These are phyloP conservation scores for Draba incana DNA, from an alignment of 345 rosid genomes.

Conservation along the genomic window DNA sequence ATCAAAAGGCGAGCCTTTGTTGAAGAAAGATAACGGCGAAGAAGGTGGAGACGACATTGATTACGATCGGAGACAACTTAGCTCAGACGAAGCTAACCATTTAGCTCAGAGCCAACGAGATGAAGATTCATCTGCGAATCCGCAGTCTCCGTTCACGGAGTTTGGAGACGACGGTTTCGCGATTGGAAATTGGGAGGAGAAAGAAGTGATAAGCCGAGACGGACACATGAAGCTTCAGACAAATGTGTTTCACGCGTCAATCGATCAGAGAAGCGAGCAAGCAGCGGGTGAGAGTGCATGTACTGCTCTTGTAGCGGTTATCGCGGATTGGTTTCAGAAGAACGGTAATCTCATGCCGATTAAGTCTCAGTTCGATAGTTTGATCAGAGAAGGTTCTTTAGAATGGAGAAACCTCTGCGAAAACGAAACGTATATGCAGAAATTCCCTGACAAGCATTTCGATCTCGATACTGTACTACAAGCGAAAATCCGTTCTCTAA, in stretches of 20 bases:
- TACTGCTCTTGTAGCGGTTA: constrained; percentile 65
- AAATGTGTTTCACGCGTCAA: constrained; percentile 67
- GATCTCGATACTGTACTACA: constrained; percentile 68
- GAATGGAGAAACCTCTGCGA: constrained; percentile 75
- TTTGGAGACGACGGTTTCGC: constrained; percentile 65
- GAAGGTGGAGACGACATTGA: constrained; percentile 74
- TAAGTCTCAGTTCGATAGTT: constrained; percentile 62
- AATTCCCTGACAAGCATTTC: constrained; percentile 73
- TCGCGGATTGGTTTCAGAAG: constrained; percentile 68
- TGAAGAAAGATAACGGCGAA: constrained; percentile 54
- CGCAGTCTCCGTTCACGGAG: constrained; percentile 50
- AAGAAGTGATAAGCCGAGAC: constrained; percentile 63
- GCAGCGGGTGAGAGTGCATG: constrained; percentile 86
- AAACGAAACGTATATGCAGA: constrained; percentile 47
- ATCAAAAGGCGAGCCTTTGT: constrained; percentile 63
- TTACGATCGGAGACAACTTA: constrained; percentile 62
- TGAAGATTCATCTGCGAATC: constrained; percentile 48
- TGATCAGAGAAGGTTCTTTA: constrained; percentile 67
- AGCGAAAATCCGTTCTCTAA: constrained; percentile 55
- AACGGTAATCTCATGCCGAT: constrained; percentile 56
- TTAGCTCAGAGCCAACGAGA: constrained; percentile 46
- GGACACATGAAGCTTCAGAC: constrained; percentile 60
- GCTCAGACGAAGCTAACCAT: constrained; percentile 58
- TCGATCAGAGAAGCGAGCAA: constrained; percentile 68
- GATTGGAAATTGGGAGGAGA: constrained; percentile 67